Percentiles rank a stretch among this genome's conserved stretches.
phyloP scores from a whole-genome alignment of 208 protist species.

The Leishmania turanica region DNA sequence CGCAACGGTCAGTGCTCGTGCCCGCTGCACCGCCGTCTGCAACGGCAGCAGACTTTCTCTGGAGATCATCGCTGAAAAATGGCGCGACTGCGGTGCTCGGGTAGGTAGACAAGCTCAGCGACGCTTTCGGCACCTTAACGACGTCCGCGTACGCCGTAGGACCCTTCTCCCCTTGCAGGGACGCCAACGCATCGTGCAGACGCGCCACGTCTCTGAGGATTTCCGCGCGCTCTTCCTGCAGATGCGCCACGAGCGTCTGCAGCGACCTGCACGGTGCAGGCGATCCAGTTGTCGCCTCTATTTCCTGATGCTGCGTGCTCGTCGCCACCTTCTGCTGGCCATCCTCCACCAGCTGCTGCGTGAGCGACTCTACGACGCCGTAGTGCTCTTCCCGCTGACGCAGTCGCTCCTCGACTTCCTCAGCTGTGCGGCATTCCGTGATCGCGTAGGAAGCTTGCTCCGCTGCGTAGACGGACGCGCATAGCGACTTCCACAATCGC shows the following conservation, averaged over 20 bases:
- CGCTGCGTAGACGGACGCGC: conserved; percentile 51
- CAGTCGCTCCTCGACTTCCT: conserved; percentile 39
- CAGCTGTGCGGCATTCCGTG: conserved; percentile 34
- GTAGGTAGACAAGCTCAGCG: background rate
- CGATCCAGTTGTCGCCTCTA: background rate
- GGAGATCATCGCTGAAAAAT: background rate
- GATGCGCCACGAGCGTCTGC: conserved; percentile 10
- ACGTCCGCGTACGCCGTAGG: background rate
- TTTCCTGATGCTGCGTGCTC: background rate
- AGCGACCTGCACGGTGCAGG: conserved; percentile 11
- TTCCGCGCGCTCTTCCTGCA: conserved; percentile 24
- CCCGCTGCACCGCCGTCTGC: background rate
- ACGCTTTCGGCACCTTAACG: background rate
- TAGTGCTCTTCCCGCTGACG: conserved; percentile 47
- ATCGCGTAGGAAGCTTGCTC: conserved; percentile 62
- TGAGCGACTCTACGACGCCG: conserved; percentile 46
- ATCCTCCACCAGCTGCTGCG: conserved; percentile 38
- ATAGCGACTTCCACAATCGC: conserved; percentile 62
- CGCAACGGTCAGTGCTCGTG: background rate
- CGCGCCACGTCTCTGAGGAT: conserved; percentile 18
- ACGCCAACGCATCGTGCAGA: conserved; percentile 11
- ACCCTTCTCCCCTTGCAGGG: conserved; percentile 1
- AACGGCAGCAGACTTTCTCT: background rate
- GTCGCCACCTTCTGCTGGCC: background rate
- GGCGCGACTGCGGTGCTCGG: background rate